Evolutionary conservation across 108 stramenopile species (phyloP).

Genomic region (Aurantiochytrium sp.): DNA sequence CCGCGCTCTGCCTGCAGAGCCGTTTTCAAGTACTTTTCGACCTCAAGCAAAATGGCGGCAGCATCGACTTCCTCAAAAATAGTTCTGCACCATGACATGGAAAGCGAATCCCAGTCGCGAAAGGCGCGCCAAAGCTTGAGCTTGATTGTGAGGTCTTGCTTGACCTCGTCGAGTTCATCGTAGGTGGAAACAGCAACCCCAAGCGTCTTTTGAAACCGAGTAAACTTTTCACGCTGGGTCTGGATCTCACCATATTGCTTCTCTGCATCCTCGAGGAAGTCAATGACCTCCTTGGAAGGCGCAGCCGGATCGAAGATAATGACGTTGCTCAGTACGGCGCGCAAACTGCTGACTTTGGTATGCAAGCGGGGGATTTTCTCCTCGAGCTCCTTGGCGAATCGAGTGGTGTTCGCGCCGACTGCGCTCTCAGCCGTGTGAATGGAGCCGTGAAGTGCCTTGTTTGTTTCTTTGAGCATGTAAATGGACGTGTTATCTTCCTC

Average conservation of each 20-base stretch:
- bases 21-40: slow-evolving; percentile 23
- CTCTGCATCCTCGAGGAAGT: background rate
- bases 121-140: slow-evolving; percentile 31
- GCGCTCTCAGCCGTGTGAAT: background rate
- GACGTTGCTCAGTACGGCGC: background rate
- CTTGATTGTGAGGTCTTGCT: slow-evolving; percentile 33
- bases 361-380: background rate
- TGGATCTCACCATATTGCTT: background rate
- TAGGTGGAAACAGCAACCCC: background rate
- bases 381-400: slow-evolving; percentile 15
- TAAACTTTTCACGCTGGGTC: background rate
- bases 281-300: background rate
- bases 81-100: slow-evolving; percentile 19
- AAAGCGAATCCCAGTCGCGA: slow-evolving; percentile 15
- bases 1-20: slow-evolving; percentile 31
- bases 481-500: background rate
- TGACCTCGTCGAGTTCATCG: slow-evolving; percentile 28
- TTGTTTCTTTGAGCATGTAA: background rate
- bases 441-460: background rate
- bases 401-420: background rate
- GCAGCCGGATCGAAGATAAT: background rate
- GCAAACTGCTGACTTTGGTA: background rate
- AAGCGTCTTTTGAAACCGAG: background rate
- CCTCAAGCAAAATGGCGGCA: slow-evolving; percentile 27
- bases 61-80: slow-evolving; percentile 23